Conservation (phyloP, 169 alveolate genomes). For the Amoebophrya sp. region DNA sequence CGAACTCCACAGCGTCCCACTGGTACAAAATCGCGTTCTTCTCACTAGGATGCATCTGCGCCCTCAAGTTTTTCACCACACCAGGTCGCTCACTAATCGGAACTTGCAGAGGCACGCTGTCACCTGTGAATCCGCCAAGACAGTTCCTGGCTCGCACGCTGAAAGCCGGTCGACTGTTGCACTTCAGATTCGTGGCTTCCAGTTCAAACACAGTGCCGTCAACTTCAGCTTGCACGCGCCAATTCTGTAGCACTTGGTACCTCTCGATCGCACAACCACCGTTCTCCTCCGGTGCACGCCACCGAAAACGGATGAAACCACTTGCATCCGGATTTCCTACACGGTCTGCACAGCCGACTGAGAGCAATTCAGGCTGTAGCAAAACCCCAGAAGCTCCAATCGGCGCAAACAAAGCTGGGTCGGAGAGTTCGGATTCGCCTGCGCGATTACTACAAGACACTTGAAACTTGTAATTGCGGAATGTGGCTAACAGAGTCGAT, state of each 20-base stretch:
- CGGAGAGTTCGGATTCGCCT: slow-evolving; percentile 28
- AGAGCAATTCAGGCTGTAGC: background rate
- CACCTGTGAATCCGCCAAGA: background rate
- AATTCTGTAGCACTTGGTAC: background rate
- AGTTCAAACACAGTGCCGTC: background rate
- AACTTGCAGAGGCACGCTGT: slow-evolving; percentile 12
- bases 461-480: slow-evolving; percentile 22
- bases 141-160: slow-evolving; percentile 35
- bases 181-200: background rate
- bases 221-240: background rate
- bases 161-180: background rate
- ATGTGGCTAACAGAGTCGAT: background rate
- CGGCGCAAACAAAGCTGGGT: slow-evolving; percentile 20
- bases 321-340: background rate
- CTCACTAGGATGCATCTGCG: background rate
- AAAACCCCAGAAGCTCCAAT: background rate
- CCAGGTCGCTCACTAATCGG: slow-evolving; percentile 22
- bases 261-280: slow-evolving; percentile 30
- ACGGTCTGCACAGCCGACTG: background rate
- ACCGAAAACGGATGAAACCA: slow-evolving; percentile 14
- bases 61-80: background rate
- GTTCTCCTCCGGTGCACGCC: slow-evolving; percentile 29
- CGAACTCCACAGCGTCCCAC: slow-evolving; percentile 4
- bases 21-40: background rate
- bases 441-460: slow-evolving; percentile 24